Percentiles rank a stretch among this genome's conserved stretches.
Evolutionary conservation across 352 stramenopile species (phyloP).

Genomic region (Globisporangium cystogenes): DNA sequence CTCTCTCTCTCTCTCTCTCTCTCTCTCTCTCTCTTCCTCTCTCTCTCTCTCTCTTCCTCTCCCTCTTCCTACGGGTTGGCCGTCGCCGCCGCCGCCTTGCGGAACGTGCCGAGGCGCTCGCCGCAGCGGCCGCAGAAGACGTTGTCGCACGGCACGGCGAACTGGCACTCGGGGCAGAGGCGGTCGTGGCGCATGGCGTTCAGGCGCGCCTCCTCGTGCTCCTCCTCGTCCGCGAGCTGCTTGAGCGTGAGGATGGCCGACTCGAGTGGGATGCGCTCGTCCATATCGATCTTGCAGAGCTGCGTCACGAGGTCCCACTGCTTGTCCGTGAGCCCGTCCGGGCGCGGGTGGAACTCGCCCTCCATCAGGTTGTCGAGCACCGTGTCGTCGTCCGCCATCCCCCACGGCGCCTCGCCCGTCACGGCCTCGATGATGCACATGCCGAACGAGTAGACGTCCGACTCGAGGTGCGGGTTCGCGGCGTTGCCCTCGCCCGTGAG

Average conservation of each 20-base stretch:
- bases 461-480: conserved; percentile 20
- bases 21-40: not conserved
- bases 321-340: conserved; percentile 9
- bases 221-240: conserved; percentile 10
- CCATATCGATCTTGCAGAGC: conserved; percentile 3
- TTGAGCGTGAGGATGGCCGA: conserved; percentile 8
- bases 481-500: conserved; percentile 11
- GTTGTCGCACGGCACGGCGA: conserved; percentile 12
- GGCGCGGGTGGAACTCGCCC: conserved; percentile 8
- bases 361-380: conserved; percentile 20
- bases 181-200: conserved; percentile 12
- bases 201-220: conserved; percentile 9
- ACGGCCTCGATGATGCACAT: conserved; percentile 43
- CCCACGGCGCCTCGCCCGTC: conserved; percentile 25
- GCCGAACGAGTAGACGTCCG: conserved; percentile 35
- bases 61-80: not conserved
- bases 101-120: conserved; percentile 11
- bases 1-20: not conserved
- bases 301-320: conserved; percentile 12
- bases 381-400: conserved; percentile 18
- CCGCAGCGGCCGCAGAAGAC: conserved; percentile 13
- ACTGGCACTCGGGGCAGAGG: conserved; percentile 11
- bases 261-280: conserved; percentile 7
- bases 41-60: not conserved
- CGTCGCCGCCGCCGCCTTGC: not conserved